Base-by-base conservation (phyloP, 2,329 filamentous ascomycete genomes). In the Aspergillus sp. region DNA sequence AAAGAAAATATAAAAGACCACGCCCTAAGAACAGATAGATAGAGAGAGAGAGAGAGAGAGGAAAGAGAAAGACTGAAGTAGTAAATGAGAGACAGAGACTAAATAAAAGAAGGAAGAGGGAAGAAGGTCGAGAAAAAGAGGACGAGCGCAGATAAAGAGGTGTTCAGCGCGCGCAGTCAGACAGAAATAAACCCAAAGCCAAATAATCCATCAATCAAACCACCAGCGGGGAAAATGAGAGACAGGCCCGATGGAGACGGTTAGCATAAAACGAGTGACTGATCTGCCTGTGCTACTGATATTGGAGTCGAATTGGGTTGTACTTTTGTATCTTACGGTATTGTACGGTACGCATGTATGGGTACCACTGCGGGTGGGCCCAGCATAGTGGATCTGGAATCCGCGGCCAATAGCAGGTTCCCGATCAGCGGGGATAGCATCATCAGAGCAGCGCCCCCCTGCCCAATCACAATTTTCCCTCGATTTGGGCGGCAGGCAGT, bases 251-350 rank as follows among this genome's bases (percentile, higher is more conserved):
- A 59, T 60, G 59, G 49, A 50, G 57, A 58, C 54, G 53, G 56
- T 54, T 57, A 53, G 62, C 63, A 61, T 65, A 64, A 67, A 60
- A 66, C 64, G 59, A 54, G 53, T 49, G 57, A 61, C 54, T 62
- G 63, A 66, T 66, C 63, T 65, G 58, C 63, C 45, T 54, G 60
- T 65, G 55, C 58, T 60, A 63, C 33, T 35, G 37, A 15, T 15
- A 12, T 39, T 39, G 37, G 37, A 39, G 37, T 39, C 37, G 37
- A 39, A 20, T 17, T 37, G 17, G 33, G 19, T 12, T 39, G 15
- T 19, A 20, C 37, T 39, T 39, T 20, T 15, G 37, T 20, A 20
- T 17, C 15, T 19, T 39, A 39, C 37, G 1, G 17, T 39, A 39
- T 6, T 20, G 19, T 41, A 41, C 17, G 38, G n/a, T 13, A 20